A percentile compares a stretch with the other conserved stretches of the same genome.
These are phyloP conservation scores for Vigna angularis DNA, from an alignment of 306 rosid genomes.

Conservation along the genomic window DNA sequence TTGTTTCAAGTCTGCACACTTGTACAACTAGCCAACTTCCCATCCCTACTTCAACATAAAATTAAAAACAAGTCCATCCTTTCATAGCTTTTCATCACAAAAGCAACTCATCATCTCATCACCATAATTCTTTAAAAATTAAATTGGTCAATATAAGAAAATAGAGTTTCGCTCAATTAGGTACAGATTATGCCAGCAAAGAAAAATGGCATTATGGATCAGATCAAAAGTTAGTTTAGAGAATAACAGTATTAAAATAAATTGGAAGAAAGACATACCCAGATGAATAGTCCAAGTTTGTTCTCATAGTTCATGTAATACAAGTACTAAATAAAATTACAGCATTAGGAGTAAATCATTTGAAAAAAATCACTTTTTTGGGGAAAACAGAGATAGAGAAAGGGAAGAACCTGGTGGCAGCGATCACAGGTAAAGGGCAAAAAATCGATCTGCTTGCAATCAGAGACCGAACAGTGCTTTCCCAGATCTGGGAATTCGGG, in stretches of 20 bases:
- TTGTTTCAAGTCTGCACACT: background rate
- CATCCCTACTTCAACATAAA: background rate
- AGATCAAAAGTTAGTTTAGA: background rate
- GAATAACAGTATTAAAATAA: background rate
- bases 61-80: background rate
- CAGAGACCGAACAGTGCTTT: constrained; percentile 71
- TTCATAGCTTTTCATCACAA: constrained; percentile 3
- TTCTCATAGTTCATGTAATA: background rate
- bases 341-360: background rate
- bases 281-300: background rate
- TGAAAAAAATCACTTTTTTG: background rate
- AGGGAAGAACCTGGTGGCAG: constrained; percentile 59
- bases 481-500: constrained; percentile 95
- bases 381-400: background rate
- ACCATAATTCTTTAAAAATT: background rate
- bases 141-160: background rate
- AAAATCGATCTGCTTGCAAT: constrained; percentile 79
- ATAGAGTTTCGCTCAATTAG: background rate
- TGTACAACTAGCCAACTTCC: background rate
- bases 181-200: background rate
- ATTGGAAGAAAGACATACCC: background rate
- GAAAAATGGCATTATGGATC: background rate
- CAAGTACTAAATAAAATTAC: background rate
- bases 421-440: constrained; percentile 93
- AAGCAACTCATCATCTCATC: background rate